phyloP scores from a whole-genome alignment of 495 filamentous ascomycete species.

The Haplographium delicatum region DNA sequence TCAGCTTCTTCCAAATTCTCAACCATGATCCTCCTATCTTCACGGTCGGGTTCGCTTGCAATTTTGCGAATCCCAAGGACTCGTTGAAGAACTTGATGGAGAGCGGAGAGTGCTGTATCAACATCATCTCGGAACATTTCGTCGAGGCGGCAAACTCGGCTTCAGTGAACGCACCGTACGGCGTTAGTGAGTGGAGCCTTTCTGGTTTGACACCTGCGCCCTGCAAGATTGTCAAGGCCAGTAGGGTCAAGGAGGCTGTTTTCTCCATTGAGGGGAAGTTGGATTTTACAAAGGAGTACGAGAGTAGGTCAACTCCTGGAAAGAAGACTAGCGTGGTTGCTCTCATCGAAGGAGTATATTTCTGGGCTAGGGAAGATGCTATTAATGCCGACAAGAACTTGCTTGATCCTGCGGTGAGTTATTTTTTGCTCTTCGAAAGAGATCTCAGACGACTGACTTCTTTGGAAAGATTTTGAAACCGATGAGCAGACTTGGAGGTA shows the following conservation, averaged over 20 bases:
- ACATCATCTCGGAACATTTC: conserved; percentile 80
- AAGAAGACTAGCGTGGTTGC: conserved; percentile 68
- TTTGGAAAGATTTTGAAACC: conserved; percentile 54
- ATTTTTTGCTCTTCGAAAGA: conserved; percentile 8
- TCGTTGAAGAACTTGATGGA: conserved; percentile 67
- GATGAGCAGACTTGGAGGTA: conserved; percentile 75
- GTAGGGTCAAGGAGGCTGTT: conserved; percentile 76
- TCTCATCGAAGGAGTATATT: conserved; percentile 78
- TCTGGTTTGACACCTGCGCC: conserved; percentile 70
- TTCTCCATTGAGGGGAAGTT: conserved; percentile 78
- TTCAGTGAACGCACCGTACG: conserved; percentile 72
- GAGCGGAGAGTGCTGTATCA: conserved; percentile 73
- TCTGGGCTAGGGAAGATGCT: conserved; percentile 89
- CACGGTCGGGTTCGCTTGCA: conserved; percentile 63
- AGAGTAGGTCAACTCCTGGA: conserved; percentile 60
- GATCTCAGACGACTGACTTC: conserved; percentile 11
- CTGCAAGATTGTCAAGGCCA: conserved; percentile 58
- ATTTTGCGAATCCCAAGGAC: conserved; percentile 60
- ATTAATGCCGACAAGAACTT: conserved; percentile 68
- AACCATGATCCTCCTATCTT: conserved; percentile 90
- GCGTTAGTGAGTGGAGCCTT: conserved; percentile 74
- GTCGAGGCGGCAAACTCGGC: conserved; percentile 83
- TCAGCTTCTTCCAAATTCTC: conserved; percentile 78
- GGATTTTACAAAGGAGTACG: conserved; percentile 64
- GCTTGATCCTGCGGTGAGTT: conserved; percentile 54